Evolutionary conservation across 116 monocot genomes (phyloP), one percentile per base, ranked within the genome.

Genomic region (Phalaenopsis hybrid): DNA sequence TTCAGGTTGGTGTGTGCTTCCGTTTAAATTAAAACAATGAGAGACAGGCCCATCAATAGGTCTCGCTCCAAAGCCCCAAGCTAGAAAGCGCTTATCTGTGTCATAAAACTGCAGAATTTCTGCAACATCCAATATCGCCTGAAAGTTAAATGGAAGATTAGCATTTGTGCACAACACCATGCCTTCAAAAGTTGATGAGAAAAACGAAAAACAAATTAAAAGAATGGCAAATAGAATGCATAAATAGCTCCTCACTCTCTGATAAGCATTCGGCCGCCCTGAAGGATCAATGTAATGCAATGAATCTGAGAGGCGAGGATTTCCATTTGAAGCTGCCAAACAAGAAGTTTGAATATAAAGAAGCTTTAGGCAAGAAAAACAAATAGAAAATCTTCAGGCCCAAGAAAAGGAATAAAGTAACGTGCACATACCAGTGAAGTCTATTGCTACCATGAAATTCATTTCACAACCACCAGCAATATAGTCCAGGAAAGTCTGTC

Each of bases 41-140:
- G 96, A 94, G 55, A 94, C 92, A 51, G 96, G 96, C 82, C 96
- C 96, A 82, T 96, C 96, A 76, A 96, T 96, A 51, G 96, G 96
- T 82, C 96, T 94, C 77, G 94, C 96, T 78, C 96, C 96, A 86
- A 96, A 96, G 77, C 96, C 96, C 96, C 96, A 96, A 31, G 96
- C 89, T 76, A 91, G 90, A 79, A 96, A 96, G 11, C 83, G 83
- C 76, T 91, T 96, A 88, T 92, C 92, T 33, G 87, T 33, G 65
- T 94, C 96, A 85, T 96, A 96, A 78, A 92, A 92, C 69, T 96
- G 92, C 85, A 94, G 74, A 48, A 96, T 90, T 49, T 92, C 94
- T 72, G 94, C 96, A 58, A 94, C 90, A 81, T 96, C 96, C 80
- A 90, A 49, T 69, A 96, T 91, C 83, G 94, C 96, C 96, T 96